Base-by-base conservation (phyloP, 2,329 filamentous ascomycete species). In the Fusarium papillatum region DNA sequence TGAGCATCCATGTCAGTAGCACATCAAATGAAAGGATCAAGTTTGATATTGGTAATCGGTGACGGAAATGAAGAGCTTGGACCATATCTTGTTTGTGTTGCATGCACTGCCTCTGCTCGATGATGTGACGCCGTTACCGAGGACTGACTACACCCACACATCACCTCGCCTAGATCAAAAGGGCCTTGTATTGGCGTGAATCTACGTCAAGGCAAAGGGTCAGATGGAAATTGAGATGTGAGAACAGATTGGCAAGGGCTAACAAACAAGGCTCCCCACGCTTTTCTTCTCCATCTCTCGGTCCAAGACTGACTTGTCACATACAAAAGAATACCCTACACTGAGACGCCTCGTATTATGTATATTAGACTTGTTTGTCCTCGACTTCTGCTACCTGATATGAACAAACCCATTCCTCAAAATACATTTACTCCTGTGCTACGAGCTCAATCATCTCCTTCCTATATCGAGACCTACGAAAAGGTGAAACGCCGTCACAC, bases 81-180 rank as follows among this genome's bases (percentile, higher is more conserved):
- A 46, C 55, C 67, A 50, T 36, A 71, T 70, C 68, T 62, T 64
- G 53, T 70, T 71, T 38, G n/a, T 13, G 31, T 39, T 39, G 39
- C 69, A 65, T 57, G 62, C 62, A 64, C 68, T n/a, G 39, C 68
- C 67, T 66, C 61, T 34, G 17, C 22, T 53, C 10, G 13, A 68
- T 64, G 19, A 48, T 43, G 22, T 43, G 29, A 68, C 55, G 17
- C 46, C 16, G 24, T 68, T 26, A 60, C 16, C 43, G 43, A 38
- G 55, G 11, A 41, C 31, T 34, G 31, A 34, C 31, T 34, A 34
- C 31, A 34, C 31, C 31, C 31, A 34, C 31, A 11, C 31, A 34
- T 36, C 16, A 48, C 31, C 14, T 50, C 43, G 31, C n/a, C 9
- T 64, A 64, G 34, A 39, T 38, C 19, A 38, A 39, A 59, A 19